These are phyloP conservation scores for Inga laurina DNA, from an alignment of 306 rosid species.

Conservation along the genomic window DNA sequence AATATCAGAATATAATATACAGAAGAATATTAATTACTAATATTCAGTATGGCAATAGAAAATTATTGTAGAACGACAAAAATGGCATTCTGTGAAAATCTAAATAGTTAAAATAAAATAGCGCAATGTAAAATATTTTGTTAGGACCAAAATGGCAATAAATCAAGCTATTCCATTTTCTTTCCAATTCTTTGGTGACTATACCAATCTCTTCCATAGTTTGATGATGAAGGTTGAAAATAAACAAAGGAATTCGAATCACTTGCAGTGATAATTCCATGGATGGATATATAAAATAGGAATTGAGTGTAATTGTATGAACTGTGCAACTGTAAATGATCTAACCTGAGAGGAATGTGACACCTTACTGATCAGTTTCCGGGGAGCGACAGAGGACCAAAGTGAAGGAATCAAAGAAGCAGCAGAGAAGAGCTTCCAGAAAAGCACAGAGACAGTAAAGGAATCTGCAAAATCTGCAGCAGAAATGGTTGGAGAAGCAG, in stretches of 20 bases:
- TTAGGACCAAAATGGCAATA: not conserved
- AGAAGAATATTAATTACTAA: not conserved
- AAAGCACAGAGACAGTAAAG: conserved; percentile 60
- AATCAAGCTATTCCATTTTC: not conserved
- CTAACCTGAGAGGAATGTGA: not conserved
- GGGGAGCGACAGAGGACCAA: conserved; percentile 29
- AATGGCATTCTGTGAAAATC: not conserved
- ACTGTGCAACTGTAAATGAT: not conserved
- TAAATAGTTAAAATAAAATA: not conserved
- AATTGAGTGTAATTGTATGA: not conserved
- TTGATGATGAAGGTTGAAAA: not conserved
- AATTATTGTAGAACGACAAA: not conserved
- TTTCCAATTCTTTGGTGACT: not conserved
- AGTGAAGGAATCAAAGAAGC: conserved; percentile 35
- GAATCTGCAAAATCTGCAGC: conserved; percentile 68
- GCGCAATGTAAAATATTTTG: not conserved
- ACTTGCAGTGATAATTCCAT: not conserved
- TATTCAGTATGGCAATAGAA: not conserved
- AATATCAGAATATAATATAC: not conserved
- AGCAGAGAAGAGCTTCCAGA: conserved; percentile 50
- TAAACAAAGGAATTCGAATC: not conserved
- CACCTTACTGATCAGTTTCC: conserved; percentile 41
- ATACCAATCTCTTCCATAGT: not conserved
- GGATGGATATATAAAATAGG: not conserved
- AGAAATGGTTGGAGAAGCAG: conserved; percentile 43